Evolutionary conservation across 1,139 yeast genomes (phyloP).

Genomic region (Magnusiomyces ingens): DNA sequence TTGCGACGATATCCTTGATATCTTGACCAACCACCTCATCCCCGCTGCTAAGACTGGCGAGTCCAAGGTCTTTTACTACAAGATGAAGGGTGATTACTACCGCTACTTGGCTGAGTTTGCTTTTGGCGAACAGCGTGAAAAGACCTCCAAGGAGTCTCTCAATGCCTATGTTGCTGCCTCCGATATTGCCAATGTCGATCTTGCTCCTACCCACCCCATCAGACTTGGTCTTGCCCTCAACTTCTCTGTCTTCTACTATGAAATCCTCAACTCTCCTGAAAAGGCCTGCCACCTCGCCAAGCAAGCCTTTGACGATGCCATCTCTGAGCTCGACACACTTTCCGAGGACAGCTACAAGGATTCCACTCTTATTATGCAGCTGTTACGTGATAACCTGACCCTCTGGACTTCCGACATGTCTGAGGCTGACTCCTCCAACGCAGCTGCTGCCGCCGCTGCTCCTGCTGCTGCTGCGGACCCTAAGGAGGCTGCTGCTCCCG

Average conservation of each 20-base stretch:
- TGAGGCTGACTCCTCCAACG: conserved; percentile 43
- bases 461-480: conserved; percentile 30
- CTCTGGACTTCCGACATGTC: conserved; percentile 94
- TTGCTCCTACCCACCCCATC: conserved; percentile 98
- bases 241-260: conserved; percentile 97
- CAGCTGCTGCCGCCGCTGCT: conserved; percentile 40
- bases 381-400: conserved; percentile 95
- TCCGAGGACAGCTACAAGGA: conserved; percentile 98
- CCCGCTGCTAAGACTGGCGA: conserved; percentile 94
- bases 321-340: conserved; percentile 94
- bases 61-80: conserved; percentile 95
- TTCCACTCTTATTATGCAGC: conserved; percentile 96
- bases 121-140: conserved; percentile 82
- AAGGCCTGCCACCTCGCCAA: conserved; percentile 98
- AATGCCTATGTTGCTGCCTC: conserved; percentile 95
- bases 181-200: conserved; percentile 92
- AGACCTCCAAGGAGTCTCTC: conserved; percentile 85
- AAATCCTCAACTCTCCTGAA: conserved; percentile 95
- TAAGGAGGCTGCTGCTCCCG: conserved; percentile 17
- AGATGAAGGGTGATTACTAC: conserved; percentile 99
- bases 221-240: conserved; percentile 96
- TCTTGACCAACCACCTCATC: conserved; percentile 81
- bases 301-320: conserved; percentile 98
- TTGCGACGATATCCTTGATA: conserved; percentile 88
- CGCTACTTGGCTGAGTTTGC: conserved; percentile 98